Conservation (phyloP, 139 green algal species). For the Picochlorum costavermella region DNA sequence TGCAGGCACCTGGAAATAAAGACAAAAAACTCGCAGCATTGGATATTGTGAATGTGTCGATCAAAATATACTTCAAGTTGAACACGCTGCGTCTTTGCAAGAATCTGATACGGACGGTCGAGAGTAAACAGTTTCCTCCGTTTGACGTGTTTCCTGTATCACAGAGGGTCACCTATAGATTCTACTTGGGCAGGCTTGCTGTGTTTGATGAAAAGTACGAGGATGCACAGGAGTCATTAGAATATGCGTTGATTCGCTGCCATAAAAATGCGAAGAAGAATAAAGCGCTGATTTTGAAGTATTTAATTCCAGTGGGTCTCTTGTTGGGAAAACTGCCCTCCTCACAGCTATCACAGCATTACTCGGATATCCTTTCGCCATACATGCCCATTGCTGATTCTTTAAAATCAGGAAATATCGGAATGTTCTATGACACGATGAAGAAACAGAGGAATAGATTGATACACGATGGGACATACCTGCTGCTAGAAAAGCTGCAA, state of each 20-base stretch:
- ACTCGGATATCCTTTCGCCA: slow-evolving; percentile 34
- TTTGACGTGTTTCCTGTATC: slow-evolving; percentile 49
- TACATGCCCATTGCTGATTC: slow-evolving; percentile 46
- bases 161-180: slow-evolving; percentile 61
- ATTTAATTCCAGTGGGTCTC: slow-evolving; percentile 64
- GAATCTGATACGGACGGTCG: slow-evolving; percentile 53
- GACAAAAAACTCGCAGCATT: slow-evolving; percentile 58
- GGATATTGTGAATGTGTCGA: slow-evolving; percentile 55
- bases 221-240: slow-evolving; percentile 42
- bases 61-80: slow-evolving; percentile 72
- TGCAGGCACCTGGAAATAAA: slow-evolving; percentile 42
- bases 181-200: slow-evolving; percentile 61
- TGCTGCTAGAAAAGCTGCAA: slow-evolving; percentile 72
- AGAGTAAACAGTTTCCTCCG: slow-evolving; percentile 35
- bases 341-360: slow-evolving; percentile 32
- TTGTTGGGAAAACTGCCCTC: slow-evolving; percentile 48
- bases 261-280: slow-evolving; percentile 34
- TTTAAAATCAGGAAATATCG: slow-evolving; percentile 44
- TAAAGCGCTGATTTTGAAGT: slow-evolving; percentile 51
- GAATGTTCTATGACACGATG: slow-evolving; percentile 42
- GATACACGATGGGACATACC: slow-evolving; percentile 56
- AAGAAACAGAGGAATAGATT: slow-evolving; percentile 37
- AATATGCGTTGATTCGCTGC: slow-evolving; percentile 60
- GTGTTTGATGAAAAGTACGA: slow-evolving; percentile 68
- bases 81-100: slow-evolving; percentile 69